Conservation (phyloP, 2,329 filamentous ascomycete species). For the Fusarium scirpi region DNA sequence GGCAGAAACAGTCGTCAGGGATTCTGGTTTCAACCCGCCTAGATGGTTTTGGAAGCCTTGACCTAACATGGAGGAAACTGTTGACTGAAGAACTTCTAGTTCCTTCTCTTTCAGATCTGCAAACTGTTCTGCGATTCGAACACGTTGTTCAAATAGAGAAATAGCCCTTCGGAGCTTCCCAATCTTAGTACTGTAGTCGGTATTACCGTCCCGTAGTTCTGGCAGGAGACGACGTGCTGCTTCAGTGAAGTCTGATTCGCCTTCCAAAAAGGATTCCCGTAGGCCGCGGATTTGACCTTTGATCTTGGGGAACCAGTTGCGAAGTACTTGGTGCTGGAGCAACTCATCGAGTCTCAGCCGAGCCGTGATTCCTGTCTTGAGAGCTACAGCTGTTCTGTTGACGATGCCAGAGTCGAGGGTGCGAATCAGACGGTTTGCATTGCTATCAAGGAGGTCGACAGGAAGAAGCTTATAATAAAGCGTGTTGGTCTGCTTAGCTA, state of each 20-base stretch:
- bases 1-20: not conserved
- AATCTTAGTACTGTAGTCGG: not conserved
- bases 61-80: not conserved
- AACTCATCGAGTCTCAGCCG: constrained; percentile 2
- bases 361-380: not conserved
- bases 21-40: not conserved
- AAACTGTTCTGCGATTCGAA: constrained; percentile 4
- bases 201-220: constrained; percentile 2
- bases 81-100: not conserved
- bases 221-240: not conserved
- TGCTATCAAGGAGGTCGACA: not conserved
- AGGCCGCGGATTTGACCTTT: not conserved
- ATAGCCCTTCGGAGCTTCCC: not conserved
- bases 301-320: not conserved
- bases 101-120: not conserved
- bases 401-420: not conserved
- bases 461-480: constrained; percentile 3
- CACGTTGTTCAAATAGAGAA: constrained; percentile 1
- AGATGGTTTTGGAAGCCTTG: not conserved
- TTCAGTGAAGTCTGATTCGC: not conserved
- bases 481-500: constrained; percentile 5
- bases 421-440: not conserved
- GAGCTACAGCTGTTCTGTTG: constrained; percentile 1
- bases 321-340: not conserved
- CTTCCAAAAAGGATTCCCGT: not conserved